Base-by-base conservation (phyloP, 768 basidiomycete species). In the Lactifluus hygrophoroides region DNA sequence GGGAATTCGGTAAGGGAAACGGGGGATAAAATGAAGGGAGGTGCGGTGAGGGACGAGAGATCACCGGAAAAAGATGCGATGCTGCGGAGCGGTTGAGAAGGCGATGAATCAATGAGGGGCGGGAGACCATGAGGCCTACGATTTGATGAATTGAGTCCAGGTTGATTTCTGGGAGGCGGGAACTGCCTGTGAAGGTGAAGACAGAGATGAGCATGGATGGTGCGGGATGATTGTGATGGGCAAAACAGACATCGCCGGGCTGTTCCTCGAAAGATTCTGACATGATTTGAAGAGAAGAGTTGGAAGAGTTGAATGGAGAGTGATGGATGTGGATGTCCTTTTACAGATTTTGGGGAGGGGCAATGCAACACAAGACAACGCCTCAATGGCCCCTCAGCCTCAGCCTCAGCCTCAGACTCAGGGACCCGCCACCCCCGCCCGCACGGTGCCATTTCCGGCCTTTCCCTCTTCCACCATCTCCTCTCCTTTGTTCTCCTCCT, bases 1-100 rank as follows among this genome's bases (percentile, higher is more conserved):
- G 92, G 91, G 69, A 90, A 96, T 71, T 94, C 93, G 0, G 93
- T 94, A 51, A 95, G 79, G 2, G 92, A 95, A 4, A 85, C 83
- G 9, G 91, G 92, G 1, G 90, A 93, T 47, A 95, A 81, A 63
- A 97, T 96, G 75, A 97, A 94, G 0, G 90, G 87, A 35, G 90
- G 89, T 0, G 90, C 89, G 1, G 90, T 90, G 70, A 92, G 73
- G 3, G 84, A 82, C 1, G 87, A 93, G 44, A 94, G 77, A 74
- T 94, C 93, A 54, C 92, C 92, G 2, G 90, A 89, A 68, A 94
- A 82, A 34, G 86, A 85, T 32, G 91, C 86, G 66, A 95, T 85
- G 60, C 89, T 90, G 66, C 9, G 28, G 21, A 37, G 34, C 3
- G 16, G 37, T 25, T 51, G 32, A 60, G 48, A 63, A 27, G 62